Percentiles rank a stretch among this genome's conserved stretches.
Evolutionary conservation across 345 rosid genomes (phyloP).

Genomic region (Draba incana): DNA sequence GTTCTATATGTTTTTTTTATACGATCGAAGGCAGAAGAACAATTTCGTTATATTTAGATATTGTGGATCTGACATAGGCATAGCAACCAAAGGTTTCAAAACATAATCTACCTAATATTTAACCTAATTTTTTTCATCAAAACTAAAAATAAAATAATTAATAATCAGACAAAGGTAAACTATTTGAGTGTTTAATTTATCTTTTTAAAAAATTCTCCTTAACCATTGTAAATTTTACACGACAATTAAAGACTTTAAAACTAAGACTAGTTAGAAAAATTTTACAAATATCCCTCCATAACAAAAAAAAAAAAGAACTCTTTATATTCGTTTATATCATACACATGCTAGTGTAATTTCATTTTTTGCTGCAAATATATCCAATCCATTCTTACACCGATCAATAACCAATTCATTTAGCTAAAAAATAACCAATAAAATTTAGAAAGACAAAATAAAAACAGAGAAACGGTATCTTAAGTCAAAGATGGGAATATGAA

Average conservation of each 20-base stretch:
- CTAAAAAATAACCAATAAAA: neutral
- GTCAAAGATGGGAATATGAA: slow-evolving; percentile 37
- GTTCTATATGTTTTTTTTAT: too few species aligned
- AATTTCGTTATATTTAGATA: too few species aligned
- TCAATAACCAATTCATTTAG: neutral
- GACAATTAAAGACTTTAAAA: neutral
- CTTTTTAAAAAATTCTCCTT: neutral
- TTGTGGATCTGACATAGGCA: too few species aligned
- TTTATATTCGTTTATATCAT: neutral
- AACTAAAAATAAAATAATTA: too few species aligned
- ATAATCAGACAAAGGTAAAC: too few species aligned
- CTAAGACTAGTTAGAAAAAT: neutral
- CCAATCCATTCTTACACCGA: neutral
- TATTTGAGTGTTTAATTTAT: too few species aligned
- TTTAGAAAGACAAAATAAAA: neutral
- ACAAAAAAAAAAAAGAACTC: neutral
- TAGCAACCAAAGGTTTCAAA: too few species aligned
- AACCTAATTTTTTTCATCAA: too few species aligned
- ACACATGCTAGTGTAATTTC: neutral
- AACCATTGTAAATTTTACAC: neutral
- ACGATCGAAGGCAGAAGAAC: too few species aligned
- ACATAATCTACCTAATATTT: too few species aligned
- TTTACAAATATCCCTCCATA: neutral
- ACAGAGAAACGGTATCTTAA: neutral
- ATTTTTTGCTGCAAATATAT: neutral